Evolutionary conservation across 139 green algal genomes (phyloP).

Genomic region (Chlamydomonas eustigma): DNA sequence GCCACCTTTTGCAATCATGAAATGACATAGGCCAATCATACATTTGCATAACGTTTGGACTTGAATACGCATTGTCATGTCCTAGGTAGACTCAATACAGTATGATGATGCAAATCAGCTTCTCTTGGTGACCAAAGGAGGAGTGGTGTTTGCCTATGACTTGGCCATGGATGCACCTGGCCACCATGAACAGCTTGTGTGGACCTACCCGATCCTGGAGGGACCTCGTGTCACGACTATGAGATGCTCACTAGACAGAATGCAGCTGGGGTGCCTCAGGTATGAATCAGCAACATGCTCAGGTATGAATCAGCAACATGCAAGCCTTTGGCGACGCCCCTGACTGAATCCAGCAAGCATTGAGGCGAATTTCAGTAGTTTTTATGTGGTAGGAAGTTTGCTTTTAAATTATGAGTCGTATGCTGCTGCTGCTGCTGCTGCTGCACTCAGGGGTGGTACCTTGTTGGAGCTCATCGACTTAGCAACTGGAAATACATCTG

Average conservation of each 20-base stretch:
- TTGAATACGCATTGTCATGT: neutral
- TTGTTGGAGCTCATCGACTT: slow-evolving; percentile 23
- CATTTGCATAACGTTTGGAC: too few species aligned
- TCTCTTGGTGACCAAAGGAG: slow-evolving; percentile 49
- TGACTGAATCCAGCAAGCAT: too few species aligned
- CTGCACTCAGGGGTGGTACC: neutral
- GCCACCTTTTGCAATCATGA: too few species aligned
- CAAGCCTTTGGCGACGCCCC: too few species aligned
- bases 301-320: too few species aligned
- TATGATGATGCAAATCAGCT: slow-evolving; percentile 52
- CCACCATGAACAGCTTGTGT: slow-evolving; percentile 41
- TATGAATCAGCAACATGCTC: too few species aligned
- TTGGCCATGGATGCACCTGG: slow-evolving; percentile 13
- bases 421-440: too few species aligned
- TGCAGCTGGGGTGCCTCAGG: slow-evolving; percentile 7
- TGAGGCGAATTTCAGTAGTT: too few species aligned
- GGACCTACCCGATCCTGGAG: slow-evolving; percentile 49
- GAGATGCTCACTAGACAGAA: slow-evolving; percentile 44
- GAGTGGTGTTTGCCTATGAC: slow-evolving; percentile 46
- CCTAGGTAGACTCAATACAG: slow-evolving; percentile 29
- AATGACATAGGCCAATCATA: too few species aligned
- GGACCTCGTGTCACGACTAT: slow-evolving; percentile 28
- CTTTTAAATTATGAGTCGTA: too few species aligned
- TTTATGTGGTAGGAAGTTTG: too few species aligned
- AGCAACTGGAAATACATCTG: slow-evolving; percentile 3